Percentiles rank a stretch among this genome's conserved stretches.
phyloP scores from a whole-genome alignment of 768 basidiomycete genomes.

The Lepiota venenata region DNA sequence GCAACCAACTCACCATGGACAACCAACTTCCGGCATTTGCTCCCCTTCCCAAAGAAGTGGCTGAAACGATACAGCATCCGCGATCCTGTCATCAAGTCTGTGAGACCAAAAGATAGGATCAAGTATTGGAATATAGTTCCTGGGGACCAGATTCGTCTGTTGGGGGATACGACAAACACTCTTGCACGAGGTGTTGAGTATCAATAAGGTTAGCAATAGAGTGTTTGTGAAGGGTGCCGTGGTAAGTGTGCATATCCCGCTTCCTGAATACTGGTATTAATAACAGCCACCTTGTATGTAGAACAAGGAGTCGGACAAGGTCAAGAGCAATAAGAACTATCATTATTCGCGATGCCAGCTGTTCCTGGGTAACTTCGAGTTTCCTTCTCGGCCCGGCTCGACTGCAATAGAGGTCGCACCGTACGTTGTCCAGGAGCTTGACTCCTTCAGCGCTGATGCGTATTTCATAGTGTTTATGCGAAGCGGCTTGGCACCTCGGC shows the following conservation, averaged over 20 bases:
- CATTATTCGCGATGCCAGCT: conserved; percentile 84
- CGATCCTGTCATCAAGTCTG: conserved; percentile 50
- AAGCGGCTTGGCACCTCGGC: conserved; percentile 60
- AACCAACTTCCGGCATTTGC: conserved; percentile 64
- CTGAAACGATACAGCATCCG: conserved; percentile 38
- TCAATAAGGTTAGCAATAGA: conserved; percentile 71
- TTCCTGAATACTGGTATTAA: not conserved
- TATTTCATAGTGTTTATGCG: conserved; percentile 64
- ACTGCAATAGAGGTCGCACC: conserved; percentile 37
- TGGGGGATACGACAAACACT: conserved; percentile 56
- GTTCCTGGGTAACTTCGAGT: conserved; percentile 64
- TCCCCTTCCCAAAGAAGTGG: conserved; percentile 57
- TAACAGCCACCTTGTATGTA: conserved; percentile 13
- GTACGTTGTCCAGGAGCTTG: conserved; percentile 33
- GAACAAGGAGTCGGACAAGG: conserved; percentile 24
- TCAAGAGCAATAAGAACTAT: conserved; percentile 43
- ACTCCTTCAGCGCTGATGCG: conserved; percentile 1
- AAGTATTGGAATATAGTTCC: conserved; percentile 88
- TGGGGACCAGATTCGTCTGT: conserved; percentile 72
- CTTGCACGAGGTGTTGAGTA: conserved; percentile 69
- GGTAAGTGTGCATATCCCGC: conserved; percentile 22
- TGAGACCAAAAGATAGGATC: conserved; percentile 64
- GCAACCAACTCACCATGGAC: conserved; percentile 54
- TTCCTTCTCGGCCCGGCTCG: conserved; percentile 41
- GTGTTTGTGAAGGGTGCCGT: conserved; percentile 50